Conservation (phyloP, 352 stramenopile genomes). For the Phytopythium boreale region DNA sequence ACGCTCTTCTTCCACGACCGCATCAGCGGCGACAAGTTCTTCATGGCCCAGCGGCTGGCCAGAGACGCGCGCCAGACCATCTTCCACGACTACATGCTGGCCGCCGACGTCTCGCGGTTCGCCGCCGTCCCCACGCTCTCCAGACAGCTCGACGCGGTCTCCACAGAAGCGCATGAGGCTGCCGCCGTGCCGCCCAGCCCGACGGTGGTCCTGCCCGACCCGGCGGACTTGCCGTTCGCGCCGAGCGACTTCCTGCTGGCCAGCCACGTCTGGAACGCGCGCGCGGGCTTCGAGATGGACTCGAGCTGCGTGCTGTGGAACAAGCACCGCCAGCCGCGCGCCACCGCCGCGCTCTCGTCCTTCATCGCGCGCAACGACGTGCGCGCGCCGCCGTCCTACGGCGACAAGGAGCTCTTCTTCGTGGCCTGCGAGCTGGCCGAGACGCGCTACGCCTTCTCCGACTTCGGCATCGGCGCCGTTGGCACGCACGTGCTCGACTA, state of each 20-base stretch:
- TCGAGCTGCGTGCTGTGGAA: constrained; percentile 49
- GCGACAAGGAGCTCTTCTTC: constrained; percentile 58
- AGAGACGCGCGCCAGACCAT: constrained; percentile 5
- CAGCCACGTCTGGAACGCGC: constrained; percentile 33
- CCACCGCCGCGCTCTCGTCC: constrained; percentile 39
- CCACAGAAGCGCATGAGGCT: no score
- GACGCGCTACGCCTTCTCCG: constrained; percentile 43
- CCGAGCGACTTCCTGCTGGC: constrained; percentile 30
- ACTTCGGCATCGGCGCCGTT: constrained; percentile 25
- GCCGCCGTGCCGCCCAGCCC: constrained; percentile 1
- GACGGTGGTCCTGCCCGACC: not conserved
- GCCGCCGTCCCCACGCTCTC: not conserved
- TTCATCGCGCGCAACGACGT: constrained; percentile 32
- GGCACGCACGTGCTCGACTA: constrained; percentile 19
- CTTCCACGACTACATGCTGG: constrained; percentile 35
- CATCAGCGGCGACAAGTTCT: constrained; percentile 28
- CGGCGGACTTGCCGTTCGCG: constrained; percentile 10
- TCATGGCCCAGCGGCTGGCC: not conserved
- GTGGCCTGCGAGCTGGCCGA: constrained; percentile 46
- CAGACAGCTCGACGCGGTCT: not conserved
- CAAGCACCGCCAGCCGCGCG: constrained; percentile 32
- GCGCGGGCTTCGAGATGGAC: constrained; percentile 46
- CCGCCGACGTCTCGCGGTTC: constrained; percentile 33
- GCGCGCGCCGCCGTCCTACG: constrained; percentile 26
- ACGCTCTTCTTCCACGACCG: constrained; percentile 73